Evolutionary conservation across 2,329 filamentous ascomycete genomes (phyloP).

Genomic region (Fusarium anguioides): DNA sequence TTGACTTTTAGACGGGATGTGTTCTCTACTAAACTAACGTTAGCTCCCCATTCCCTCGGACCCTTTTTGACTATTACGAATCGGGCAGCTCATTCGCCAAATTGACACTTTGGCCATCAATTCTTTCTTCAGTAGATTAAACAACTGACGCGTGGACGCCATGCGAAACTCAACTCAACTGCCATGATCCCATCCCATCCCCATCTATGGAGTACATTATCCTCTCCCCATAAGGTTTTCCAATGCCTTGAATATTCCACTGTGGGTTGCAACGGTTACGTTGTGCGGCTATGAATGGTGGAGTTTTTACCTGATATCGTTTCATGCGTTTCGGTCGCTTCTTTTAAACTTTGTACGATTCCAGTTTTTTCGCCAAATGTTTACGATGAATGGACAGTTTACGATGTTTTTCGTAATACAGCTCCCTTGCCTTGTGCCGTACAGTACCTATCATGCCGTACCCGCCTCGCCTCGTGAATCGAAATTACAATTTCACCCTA

Average conservation of each 20-base stretch:
- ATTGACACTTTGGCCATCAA: neutral
- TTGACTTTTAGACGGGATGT: neutral
- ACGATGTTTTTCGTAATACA: neutral
- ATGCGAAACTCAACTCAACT: constrained; percentile 27
- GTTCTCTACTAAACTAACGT: neutral
- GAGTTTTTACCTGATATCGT: neutral
- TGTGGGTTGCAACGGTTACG: constrained; percentile 25
- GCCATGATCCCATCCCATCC: constrained; percentile 15
- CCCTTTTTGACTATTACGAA: constrained; percentile 30
- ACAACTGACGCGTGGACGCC: constrained; percentile 32
- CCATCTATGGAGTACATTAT: neutral
- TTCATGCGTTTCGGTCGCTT: no score
- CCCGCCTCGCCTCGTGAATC: constrained; percentile 2
- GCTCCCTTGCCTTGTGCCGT: no score
- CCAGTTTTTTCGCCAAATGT: neutral
- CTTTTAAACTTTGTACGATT: neutral
- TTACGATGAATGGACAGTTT: neutral
- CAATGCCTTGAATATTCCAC: neutral
- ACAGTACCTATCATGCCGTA: no score
- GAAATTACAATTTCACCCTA: constrained; percentile 7
- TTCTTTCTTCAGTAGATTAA: constrained; percentile 7
- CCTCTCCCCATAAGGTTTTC: neutral
- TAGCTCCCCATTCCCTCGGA: constrained; percentile 20
- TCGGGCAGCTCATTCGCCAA: constrained; percentile 21
- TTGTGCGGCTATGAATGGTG: constrained; percentile 12